phyloP scores from a whole-genome alignment of 1,284 basidiomycete species.

The Kwoniella shivajii region DNA sequence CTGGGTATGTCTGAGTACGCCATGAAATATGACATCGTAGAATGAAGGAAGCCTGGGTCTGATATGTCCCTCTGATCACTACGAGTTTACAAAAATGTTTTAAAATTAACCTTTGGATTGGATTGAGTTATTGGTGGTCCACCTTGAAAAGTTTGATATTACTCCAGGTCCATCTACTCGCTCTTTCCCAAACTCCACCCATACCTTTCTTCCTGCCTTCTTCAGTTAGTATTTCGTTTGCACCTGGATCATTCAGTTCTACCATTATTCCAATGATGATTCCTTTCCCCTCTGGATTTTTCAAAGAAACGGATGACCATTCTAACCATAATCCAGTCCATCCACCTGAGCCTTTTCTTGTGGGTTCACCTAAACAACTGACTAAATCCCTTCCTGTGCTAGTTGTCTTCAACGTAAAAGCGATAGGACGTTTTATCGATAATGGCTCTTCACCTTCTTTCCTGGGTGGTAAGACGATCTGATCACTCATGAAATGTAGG shows the following conservation, averaged over 20 bases:
- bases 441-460: slow-evolving; percentile 19
- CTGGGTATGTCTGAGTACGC: slow-evolving; percentile 9
- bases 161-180: slow-evolving; percentile 47
- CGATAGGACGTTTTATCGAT: slow-evolving; percentile 45
- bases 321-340: slow-evolving; percentile 60
- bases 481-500: slow-evolving; percentile 59
- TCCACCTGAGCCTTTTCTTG: slow-evolving; percentile 73
- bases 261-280: slow-evolving; percentile 43
- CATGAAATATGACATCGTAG: not conserved
- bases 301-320: slow-evolving; percentile 67
- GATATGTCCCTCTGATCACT: too few species aligned
- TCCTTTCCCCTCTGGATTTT: not conserved
- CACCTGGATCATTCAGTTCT: slow-evolving; percentile 42
- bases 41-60: too few species aligned
- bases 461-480: slow-evolving; percentile 44
- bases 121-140: not conserved
- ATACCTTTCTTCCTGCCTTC: slow-evolving; percentile 40
- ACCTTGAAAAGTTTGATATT: slow-evolving; percentile 46
- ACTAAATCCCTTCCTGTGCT: slow-evolving; percentile 78
- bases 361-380: slow-evolving; percentile 72
- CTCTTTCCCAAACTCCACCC: slow-evolving; percentile 51
- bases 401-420: slow-evolving; percentile 58
- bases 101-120: too few species aligned
- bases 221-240: slow-evolving; percentile 26
- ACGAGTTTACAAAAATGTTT: too few species aligned